Conservation (phyloP, 23 red algal species). For the Gracilaria domingensis region DNA sequence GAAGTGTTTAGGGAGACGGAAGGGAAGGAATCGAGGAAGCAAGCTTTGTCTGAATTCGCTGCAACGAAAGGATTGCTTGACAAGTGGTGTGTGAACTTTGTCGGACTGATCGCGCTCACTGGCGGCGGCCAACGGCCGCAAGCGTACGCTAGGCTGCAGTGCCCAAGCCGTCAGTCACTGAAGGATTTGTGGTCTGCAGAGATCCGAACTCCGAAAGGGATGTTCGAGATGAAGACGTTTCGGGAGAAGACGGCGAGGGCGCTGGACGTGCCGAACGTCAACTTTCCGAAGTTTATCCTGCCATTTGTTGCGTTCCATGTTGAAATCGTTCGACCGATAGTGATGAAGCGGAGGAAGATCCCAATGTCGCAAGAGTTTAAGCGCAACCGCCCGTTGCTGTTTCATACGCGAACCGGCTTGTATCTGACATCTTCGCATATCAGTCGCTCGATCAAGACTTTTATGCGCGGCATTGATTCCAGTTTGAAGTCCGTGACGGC, state of each 20-base stretch:
- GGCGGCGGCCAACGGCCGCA: slow-evolving; percentile 40
- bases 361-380: not conserved
- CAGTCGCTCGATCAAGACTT: not conserved
- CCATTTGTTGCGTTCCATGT: slow-evolving; percentile 12
- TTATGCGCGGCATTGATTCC: not conserved
- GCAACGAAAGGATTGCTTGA: not conserved
- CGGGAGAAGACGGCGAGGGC: slow-evolving; percentile 15
- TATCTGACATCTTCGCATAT: not conserved
- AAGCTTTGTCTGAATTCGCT: not conserved
- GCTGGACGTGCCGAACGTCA: slow-evolving; percentile 8
- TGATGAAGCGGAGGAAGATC: not conserved
- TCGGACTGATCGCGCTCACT: slow-evolving; percentile 11
- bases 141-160: slow-evolving; percentile 15
- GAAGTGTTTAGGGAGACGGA: not conserved
- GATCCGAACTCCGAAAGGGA: not conserved
- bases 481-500: not conserved
- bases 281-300: not conserved
- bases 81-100: slow-evolving; percentile 36
- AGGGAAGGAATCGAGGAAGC: not conserved
- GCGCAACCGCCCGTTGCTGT: not conserved
- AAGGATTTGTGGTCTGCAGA: too few species aligned
- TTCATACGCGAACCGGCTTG: not conserved
- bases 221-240: not conserved
- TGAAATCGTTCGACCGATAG: not conserved
- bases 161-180: not conserved